Base-by-base conservation (phyloP, 1,284 basidiomycete genomes). In the Earliella scabrosa region DNA sequence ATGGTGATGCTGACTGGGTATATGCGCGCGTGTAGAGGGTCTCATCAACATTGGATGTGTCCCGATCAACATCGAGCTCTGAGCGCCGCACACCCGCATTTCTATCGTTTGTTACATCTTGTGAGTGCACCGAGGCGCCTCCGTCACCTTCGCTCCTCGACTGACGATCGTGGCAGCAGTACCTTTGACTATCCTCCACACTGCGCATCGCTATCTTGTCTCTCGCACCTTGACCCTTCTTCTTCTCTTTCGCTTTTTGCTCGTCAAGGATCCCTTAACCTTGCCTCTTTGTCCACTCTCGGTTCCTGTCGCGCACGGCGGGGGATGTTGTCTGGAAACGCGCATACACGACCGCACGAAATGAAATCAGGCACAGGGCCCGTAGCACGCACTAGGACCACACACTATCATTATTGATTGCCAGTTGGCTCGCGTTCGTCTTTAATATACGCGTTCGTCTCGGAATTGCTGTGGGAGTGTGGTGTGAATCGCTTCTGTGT, bases 1-100 rank as follows among this genome's bases (percentile, higher is more conserved):
- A 2, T 10, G n/a, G 13, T 6, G 13, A n/a, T 14, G 32, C 21
- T 50, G 7, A 51, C 40, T 18, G 18, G 16, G 1, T 35, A 2
- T 13, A 31, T 40, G 18, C 39, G 44, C 32, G 9, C 40, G 32
- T n/a, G 1, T 36, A 62, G 60, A 59, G 60, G 60, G 60, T 5
- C 32, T 62, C 16, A 50, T 62, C 52, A 62, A 59, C 60, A 59
- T 62, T 14, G 60, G 60, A 27, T 62, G 60, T 34, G 60, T 62
- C 9, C 60, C 60, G 29, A 59, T 62, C 44, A 50, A 54, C 40
- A 36, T 60, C 27, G 26, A 56, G 29, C 31, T 59, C 9, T 60
- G 45, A 53, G 29, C 21, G 26, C n/a, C 16, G 40, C 29, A 20
- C 14, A 23, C 24, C 32, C 11, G 8, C 21, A 13, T 16, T 20